Evolutionary conservation across 768 basidiomycete species (phyloP), one percentile per base, ranked within the genome.

Genomic region (Imleria badia): DNA sequence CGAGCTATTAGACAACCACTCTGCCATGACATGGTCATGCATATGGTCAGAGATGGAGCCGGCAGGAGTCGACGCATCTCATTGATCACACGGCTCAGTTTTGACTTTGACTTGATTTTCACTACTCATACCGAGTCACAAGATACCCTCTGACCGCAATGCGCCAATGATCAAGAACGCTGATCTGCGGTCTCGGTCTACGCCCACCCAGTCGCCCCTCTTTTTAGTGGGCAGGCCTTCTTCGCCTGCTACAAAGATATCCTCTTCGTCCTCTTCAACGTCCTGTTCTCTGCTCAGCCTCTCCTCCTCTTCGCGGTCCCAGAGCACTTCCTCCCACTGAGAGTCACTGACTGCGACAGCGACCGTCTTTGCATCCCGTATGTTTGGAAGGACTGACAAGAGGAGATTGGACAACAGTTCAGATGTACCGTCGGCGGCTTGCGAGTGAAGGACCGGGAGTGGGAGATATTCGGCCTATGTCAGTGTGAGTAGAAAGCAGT

Each of bases 281-380:
- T 67, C 64, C 35, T 45, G 59, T 40, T 67, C 67, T 45, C 48
- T 54, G 17, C 67, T 67, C 45, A 61, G 55, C 52, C 59, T 69
- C 49, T 80, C 79, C 47, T 83, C 83, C 53, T 85, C 84, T 66
- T 89, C 88, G 15, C 84, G 76, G 58, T 87, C 83, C 82, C 85
- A 90, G 26, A 91, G 73, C 2, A 90, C 84, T 60, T 91, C 91
- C 48, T 88, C 85, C 90, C 88, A 91, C 59, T 89, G 86, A 1
- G 81, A 76, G 51, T 89, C 87, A 48, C 84, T 86, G 55, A 89
- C 85, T 0, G 87, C 87, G 23, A 92, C 87, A 4, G 88, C 89
- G 20, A 85, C 85, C 10, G 85, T 87, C 65, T 81, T 87, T 13
- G 88, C 86, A 53, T 86, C 89, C 33, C 75, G 78, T 35, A 88